phyloP scores from a whole-genome alignment of 1,139 yeast species.

The Yamadazyma aaseri region DNA sequence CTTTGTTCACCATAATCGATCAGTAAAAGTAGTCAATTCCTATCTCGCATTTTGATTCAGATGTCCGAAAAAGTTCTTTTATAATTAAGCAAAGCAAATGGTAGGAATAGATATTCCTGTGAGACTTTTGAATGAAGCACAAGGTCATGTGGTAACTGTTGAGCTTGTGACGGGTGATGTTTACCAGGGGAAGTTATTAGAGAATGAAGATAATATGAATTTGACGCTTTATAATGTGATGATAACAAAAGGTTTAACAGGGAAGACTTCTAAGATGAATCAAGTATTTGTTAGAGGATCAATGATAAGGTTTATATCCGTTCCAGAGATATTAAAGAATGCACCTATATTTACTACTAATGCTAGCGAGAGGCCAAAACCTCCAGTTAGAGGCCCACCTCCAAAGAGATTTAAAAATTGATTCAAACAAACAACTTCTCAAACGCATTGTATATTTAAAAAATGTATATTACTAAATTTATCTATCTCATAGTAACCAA shows the following conservation, averaged over 20 bases:
- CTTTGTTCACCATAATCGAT: not conserved
- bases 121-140: constrained; percentile 82
- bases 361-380: constrained; percentile 64
- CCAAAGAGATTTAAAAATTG: constrained; percentile 26
- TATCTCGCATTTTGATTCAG: not conserved
- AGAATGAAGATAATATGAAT: constrained; percentile 92
- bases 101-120: constrained; percentile 67
- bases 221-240: constrained; percentile 82
- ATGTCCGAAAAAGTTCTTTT: not conserved
- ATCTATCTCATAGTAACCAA: constrained; percentile 75
- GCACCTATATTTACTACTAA: constrained; percentile 81
- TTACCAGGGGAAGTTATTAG: constrained; percentile 81
- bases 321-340: constrained; percentile 84
- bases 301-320: constrained; percentile 76
- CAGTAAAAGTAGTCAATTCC: constrained; percentile 1
- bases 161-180: constrained; percentile 86
- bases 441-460: not conserved
- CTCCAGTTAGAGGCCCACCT: constrained; percentile 68
- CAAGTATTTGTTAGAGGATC: constrained; percentile 92
- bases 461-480: constrained; percentile 4
- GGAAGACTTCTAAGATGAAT: constrained; percentile 72
- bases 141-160: constrained; percentile 82
- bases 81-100: constrained; percentile 1
- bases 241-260: constrained; percentile 66
- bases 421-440: not conserved